Conservation (phyloP, 2,329 filamentous ascomycete genomes). For the Talaromyces funiculosus region DNA sequence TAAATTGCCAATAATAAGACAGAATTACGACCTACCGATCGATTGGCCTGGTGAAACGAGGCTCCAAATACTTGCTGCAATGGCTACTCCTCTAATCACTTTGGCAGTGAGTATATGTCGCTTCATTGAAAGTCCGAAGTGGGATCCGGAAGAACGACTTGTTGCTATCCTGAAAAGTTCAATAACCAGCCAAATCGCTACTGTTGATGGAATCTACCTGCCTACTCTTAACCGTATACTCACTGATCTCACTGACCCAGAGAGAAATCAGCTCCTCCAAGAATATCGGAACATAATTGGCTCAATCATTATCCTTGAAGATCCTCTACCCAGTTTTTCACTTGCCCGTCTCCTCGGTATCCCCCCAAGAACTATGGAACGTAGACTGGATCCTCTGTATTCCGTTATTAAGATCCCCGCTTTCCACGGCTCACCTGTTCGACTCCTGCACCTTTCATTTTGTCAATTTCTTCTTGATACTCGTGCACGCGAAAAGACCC, state of each 20-base stretch:
- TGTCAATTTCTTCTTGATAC: constrained; percentile 29
- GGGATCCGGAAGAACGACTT: no score
- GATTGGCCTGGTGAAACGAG: neutral
- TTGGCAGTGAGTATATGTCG: constrained; percentile 18
- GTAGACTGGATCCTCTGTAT: neutral
- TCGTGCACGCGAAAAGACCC: no score
- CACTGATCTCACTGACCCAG: constrained; percentile 15
- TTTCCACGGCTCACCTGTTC: neutral
- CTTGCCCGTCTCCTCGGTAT: constrained; percentile 16
- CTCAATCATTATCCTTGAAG: constrained; percentile 18
- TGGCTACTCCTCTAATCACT: neutral
- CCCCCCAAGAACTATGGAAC: constrained; percentile 5
- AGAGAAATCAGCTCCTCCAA: constrained; percentile 8
- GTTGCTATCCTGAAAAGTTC: no score
- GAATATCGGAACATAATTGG: constrained; percentile 21
- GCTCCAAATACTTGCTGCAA: neutral
- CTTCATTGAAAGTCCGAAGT: constrained; percentile 19
- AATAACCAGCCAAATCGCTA: constrained; percentile 6
- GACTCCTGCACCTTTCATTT: constrained; percentile 27
- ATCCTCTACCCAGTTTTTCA: constrained; percentile 18
- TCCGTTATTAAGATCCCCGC: neutral
- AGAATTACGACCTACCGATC: neutral
- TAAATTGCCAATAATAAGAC: constrained; percentile 10
- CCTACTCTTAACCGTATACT: constrained; percentile 20
- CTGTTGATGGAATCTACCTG: constrained; percentile 23